Percentiles rank a stretch among this genome's conserved stretches.
Conservation (phyloP, 306 rosid genomes). For the Dryas alaskensis region DNA sequence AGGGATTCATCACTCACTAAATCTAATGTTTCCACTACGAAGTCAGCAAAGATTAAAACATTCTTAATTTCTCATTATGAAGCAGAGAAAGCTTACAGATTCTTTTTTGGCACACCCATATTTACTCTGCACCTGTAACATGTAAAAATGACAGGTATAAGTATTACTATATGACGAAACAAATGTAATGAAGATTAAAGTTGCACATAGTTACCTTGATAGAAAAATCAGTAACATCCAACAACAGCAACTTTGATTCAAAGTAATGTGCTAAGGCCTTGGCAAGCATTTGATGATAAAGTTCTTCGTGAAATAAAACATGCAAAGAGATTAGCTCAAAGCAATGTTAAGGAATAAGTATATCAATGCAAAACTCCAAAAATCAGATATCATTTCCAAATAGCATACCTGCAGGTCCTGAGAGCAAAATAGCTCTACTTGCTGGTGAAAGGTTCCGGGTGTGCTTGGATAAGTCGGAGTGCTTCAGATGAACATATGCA, state of each 20-base stretch:
- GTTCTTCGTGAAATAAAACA: slow-evolving; percentile 46
- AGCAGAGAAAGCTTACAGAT: slow-evolving; percentile 48
- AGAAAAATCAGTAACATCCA: slow-evolving; percentile 73
- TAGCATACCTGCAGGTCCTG: slow-evolving; percentile 77
- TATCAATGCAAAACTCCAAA: neutral
- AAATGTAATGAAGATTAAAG: slow-evolving; percentile 16
- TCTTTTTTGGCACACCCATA: slow-evolving; percentile 68
- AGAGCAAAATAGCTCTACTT: slow-evolving; percentile 79
- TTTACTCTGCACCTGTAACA: slow-evolving; percentile 75
- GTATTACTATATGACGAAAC: slow-evolving; percentile 15
- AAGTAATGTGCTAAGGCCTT: slow-evolving; percentile 78
- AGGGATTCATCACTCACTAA: slow-evolving; percentile 8
- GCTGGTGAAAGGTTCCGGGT: slow-evolving; percentile 88
- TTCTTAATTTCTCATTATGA: neutral
- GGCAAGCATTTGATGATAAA: slow-evolving; percentile 83
- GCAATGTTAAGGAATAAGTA: neutral
- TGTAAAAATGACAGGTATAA: slow-evolving; percentile 27
- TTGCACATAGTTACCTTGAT: slow-evolving; percentile 52
- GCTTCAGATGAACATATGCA: slow-evolving; percentile 74
- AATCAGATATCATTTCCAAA: neutral
- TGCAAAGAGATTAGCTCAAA: slow-evolving; percentile 7
- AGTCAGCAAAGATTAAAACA: neutral
- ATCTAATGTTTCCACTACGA: neutral
- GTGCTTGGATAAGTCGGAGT: slow-evolving; percentile 64
- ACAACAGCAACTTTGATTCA: slow-evolving; percentile 69